Conservation (phyloP, 176 grass and related monocot species). For the Pharus latifolius region DNA sequence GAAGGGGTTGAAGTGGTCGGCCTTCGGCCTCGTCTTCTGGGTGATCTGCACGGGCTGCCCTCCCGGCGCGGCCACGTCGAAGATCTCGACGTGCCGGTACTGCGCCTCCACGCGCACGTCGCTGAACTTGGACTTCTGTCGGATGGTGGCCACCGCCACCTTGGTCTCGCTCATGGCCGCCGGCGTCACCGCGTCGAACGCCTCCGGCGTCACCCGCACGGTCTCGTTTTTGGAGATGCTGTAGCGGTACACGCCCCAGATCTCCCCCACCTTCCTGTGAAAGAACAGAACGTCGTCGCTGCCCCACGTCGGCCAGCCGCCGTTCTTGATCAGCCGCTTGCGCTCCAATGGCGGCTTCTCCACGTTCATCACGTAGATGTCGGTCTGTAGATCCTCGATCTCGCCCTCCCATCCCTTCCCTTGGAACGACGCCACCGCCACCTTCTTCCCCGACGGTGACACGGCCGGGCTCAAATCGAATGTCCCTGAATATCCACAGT, state of each 20-base stretch:
- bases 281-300: slow-evolving; percentile 42
- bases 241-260: slow-evolving; percentile 16
- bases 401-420: slow-evolving; percentile 11
- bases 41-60: neutral
- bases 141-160: slow-evolving; percentile 33
- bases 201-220: neutral
- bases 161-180: slow-evolving; percentile 23
- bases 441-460: slow-evolving; percentile 22
- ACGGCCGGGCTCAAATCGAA: slow-evolving; percentile 32
- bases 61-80: neutral
- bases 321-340: neutral
- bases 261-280: neutral
- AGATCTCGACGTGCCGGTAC: slow-evolving; percentile 38
- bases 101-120: neutral
- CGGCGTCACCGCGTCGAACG: slow-evolving; percentile 19
- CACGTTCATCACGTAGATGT: slow-evolving; percentile 36
- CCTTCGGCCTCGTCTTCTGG: neutral
- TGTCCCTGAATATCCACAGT: neutral
- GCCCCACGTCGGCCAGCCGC: slow-evolving; percentile 38
- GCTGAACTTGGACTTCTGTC: neutral
- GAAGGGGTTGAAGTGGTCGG: slow-evolving; percentile 32
- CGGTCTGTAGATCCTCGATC: slow-evolving; percentile 23
- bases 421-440: slow-evolving; percentile 22
- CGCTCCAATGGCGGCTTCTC: neutral
- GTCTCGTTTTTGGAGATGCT: neutral